A percentile compares a stretch with the other conserved stretches of the same genome.
These are phyloP conservation scores for Blastocystis sp. DNA, from an alignment of 352 stramenopile species.

Conservation along the genomic window DNA sequence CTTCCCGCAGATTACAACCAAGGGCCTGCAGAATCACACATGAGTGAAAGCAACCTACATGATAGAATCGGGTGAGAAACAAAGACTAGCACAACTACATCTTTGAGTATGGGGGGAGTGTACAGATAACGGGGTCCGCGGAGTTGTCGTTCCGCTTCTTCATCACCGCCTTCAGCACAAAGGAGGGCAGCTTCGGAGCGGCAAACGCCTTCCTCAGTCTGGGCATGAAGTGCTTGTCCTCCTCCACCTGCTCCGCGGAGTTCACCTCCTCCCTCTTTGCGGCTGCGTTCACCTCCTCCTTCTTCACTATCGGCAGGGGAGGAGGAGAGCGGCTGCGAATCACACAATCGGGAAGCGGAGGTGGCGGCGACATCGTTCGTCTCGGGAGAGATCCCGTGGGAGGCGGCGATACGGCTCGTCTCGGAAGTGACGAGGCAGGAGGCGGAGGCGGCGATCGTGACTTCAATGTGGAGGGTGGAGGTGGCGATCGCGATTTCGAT, in stretches of 20 bases:
- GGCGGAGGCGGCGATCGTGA: no score
- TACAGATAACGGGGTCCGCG: no score
- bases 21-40: constrained; percentile 27
- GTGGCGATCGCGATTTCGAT: no score
- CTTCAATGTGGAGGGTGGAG: no score
- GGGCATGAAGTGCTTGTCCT: constrained; percentile 29
- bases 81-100: no score
- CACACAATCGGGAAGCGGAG: not conserved
- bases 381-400: not conserved
- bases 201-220: constrained; percentile 38
- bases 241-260: not conserved
- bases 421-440: not conserved
- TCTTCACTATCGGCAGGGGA: not conserved
- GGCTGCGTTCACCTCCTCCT: not conserved
- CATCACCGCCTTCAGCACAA: constrained; percentile 54
- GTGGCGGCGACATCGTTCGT: not conserved
- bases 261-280: not conserved
- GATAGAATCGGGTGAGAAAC: no score
- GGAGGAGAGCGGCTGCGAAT: not conserved
- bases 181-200: constrained; percentile 14
- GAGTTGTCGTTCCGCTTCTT: not conserved
- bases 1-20: constrained; percentile 64
- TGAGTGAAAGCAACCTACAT: no score
- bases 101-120: no score
- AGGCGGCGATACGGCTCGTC: not conserved